phyloP scores from a whole-genome alignment of 2,329 filamentous ascomycete species.

The Penicillium hordei region DNA sequence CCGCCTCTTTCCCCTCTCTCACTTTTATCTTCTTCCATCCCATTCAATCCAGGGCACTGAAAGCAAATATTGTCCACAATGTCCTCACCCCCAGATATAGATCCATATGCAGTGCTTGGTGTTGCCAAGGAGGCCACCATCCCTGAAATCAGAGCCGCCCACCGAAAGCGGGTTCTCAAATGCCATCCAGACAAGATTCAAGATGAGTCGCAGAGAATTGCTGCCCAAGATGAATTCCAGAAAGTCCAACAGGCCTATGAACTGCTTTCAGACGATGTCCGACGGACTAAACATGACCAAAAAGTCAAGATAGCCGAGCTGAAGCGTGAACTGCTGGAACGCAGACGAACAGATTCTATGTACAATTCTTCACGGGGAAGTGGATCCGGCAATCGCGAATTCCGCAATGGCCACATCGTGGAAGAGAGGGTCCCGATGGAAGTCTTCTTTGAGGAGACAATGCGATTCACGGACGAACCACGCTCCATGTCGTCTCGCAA shows the following conservation, averaged over 20 bases:
- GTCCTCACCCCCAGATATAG: conserved; percentile 46
- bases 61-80: conserved; percentile 20
- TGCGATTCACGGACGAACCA: conserved; percentile 39
- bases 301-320: conserved; percentile 66
- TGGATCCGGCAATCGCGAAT: conserved; percentile 34
- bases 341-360: conserved; percentile 33
- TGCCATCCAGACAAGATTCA: conserved; percentile 92
- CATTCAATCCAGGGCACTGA: conserved; percentile 18
- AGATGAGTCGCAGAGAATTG: conserved; percentile 70
- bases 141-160: conserved; percentile 71
- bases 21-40: conserved; percentile 5
- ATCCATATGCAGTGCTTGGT: conserved; percentile 78
- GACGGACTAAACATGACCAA: conserved; percentile 75
- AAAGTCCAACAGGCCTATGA: conserved; percentile 92
- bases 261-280: conserved; percentile 73
- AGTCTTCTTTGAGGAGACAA: conserved; percentile 40
- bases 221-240: conserved; percentile 86
- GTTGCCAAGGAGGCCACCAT: conserved; percentile 70
- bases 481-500: conserved; percentile 42
- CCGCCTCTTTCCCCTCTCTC: conserved; percentile 22
- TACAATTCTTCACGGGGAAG: conserved; percentile 24
- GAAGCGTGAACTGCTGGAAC: conserved; percentile 55
- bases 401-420: conserved; percentile 44
- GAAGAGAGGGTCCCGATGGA: conserved; percentile 45
- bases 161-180: conserved; percentile 83